Percentiles rank a stretch among this genome's conserved stretches.
Conservation (phyloP, 148 eudicot species). For the Persicaria tinctoria region DNA sequence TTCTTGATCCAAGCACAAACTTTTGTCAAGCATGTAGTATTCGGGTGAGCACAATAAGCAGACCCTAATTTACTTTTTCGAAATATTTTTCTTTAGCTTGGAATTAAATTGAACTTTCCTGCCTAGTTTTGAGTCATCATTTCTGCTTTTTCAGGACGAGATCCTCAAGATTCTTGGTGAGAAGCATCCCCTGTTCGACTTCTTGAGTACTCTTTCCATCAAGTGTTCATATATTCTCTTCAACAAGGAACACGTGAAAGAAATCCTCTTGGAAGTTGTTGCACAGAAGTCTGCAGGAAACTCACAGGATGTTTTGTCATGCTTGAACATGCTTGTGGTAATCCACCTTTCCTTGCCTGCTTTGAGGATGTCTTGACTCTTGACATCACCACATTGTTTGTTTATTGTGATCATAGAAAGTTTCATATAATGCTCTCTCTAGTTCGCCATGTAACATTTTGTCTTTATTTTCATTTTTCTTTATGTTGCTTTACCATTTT, state of each 20-base stretch:
- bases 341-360: slow-evolving; percentile 15
- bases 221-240: slow-evolving; percentile 88
- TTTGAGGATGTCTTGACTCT: neutral
- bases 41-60: slow-evolving; percentile 45
- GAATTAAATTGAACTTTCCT: neutral
- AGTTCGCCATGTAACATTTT: neutral
- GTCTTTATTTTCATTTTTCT: neutral
- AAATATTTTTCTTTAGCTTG: neutral
- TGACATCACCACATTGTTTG: neutral
- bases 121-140: neutral
- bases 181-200: slow-evolving; percentile 73
- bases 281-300: slow-evolving; percentile 52
- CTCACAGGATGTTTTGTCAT: slow-evolving; percentile 47
- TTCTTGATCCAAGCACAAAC: slow-evolving; percentile 69
- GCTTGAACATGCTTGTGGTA: slow-evolving; percentile 96
- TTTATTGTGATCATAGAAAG: neutral
- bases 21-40: slow-evolving; percentile 42
- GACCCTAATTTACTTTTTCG: neutral
- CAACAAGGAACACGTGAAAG: slow-evolving; percentile 89
- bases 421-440: neutral
- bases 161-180: slow-evolving; percentile 74
- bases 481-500: neutral
- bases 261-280: slow-evolving; percentile 56
- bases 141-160: slow-evolving; percentile 49
- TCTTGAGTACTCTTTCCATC: slow-evolving; percentile 61